Evolutionary conservation across 306 rosid species (phyloP), one percentile per base, ranked within the genome.

Genomic region (Aeschynomene evenia): DNA sequence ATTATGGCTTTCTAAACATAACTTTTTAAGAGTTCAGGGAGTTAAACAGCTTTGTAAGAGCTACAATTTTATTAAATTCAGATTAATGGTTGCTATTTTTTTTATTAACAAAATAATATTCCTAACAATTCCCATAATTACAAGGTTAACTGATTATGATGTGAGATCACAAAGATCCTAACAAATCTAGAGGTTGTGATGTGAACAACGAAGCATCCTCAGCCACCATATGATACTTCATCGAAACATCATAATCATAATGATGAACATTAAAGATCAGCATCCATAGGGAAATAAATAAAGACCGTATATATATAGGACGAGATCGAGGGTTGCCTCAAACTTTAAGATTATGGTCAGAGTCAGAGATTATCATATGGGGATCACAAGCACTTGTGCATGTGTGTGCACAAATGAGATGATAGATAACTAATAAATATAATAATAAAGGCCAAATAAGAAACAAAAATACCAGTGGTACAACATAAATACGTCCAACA

Each of bases 191-290:
- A 53, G 77, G 70, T 23, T 50, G 62, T 73, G 64, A 53, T 52
- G 48, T 63, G 54, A 63, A 63, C 72, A 39, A 11, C 45, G 29
- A 64, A 73, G 78, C 72, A 73, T 52, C 42, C 26, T 13, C 23
- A 7, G 14, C 43, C 5, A 50, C 55, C 71, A 52, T 26, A 52
- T 54, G 53, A 63, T 63, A 45, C 5, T 57, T 74, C 74, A 15
- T 5, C 3, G 51, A 66, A 66, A 23, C 68, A 46, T 42, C 52
- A 15, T 50, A 52, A 45, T 66, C 37, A 33, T 5, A 20, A 20
- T 7, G n/a, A n/a, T n/a, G n/a, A n/a, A n/a, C 16, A 42, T 45
- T 5, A 22, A 19, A 15, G 36, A 29, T 31, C 21, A 33, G 5
- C 2, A 48, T 34, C 58, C 60, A 23, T 23, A n/a, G 24, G 43